A percentile compares a stretch with the other conserved stretches of the same genome.
Conservation (phyloP, 2,329 filamentous ascomycete genomes). For the Diaporthe vaccinii region DNA sequence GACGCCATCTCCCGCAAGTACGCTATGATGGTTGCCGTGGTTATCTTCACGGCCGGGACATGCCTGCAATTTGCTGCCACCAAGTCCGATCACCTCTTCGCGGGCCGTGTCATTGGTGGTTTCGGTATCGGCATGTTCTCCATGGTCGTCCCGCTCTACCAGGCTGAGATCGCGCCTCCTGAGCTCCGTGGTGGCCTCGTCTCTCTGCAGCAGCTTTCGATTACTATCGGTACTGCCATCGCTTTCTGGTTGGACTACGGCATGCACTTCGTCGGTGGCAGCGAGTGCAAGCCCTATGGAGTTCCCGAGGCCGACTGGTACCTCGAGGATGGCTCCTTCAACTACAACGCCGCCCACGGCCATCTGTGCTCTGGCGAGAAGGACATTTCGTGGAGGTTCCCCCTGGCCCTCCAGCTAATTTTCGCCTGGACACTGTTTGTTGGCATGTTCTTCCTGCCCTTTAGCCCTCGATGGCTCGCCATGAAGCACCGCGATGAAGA, state of each 20-base stretch:
- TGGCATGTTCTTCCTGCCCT: constrained; percentile 40
- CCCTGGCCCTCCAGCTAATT: constrained; percentile 43
- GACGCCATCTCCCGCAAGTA: constrained; percentile 69
- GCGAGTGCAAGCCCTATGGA: constrained; percentile 44
- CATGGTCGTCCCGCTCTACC: constrained; percentile 55
- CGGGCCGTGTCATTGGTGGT: constrained; percentile 60
- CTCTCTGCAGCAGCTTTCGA: constrained; percentile 41
- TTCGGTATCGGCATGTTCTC: constrained; percentile 62
- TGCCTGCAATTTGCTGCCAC: constrained; percentile 47
- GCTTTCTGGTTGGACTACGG: constrained; percentile 44
- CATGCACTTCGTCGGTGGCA: constrained; percentile 46
- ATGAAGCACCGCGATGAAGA: constrained; percentile 46
- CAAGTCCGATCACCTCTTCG: constrained; percentile 52
- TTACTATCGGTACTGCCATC: constrained; percentile 41
- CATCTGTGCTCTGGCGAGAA: constrained; percentile 43
- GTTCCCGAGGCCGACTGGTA: constrained; percentile 39
- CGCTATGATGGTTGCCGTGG: constrained; percentile 53
- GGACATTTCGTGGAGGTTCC: constrained; percentile 42
- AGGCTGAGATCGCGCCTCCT: constrained; percentile 47
- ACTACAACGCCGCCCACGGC: constrained; percentile 43
- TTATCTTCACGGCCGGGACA: constrained; percentile 50
- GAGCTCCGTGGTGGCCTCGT: constrained; percentile 41
- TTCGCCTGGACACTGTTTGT: constrained; percentile 41
- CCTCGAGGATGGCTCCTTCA: constrained; percentile 38
- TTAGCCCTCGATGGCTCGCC: constrained; percentile 48